Percentiles rank a stretch among this genome's conserved stretches.
These are phyloP conservation scores for Pyricularia grisea DNA, from an alignment of 2,329 filamentous ascomycete genomes.

Conservation along the genomic window DNA sequence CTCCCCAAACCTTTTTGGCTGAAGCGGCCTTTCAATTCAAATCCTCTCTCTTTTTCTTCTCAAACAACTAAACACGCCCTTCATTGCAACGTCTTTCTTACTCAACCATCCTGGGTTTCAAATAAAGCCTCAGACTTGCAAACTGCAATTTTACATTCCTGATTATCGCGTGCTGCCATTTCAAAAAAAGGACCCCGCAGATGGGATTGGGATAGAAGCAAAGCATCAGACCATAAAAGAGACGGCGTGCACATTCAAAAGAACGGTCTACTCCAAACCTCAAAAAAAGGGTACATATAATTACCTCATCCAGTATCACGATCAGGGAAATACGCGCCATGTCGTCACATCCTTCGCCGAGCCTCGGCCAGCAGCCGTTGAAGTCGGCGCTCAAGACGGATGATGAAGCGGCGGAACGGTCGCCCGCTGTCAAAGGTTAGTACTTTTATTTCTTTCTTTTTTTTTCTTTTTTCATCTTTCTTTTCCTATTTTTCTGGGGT, in stretches of 20 bases:
- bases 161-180: no score
- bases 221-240: not conserved
- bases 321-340: not conserved
- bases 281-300: not conserved
- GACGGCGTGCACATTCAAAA: not conserved
- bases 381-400: constrained; percentile 27
- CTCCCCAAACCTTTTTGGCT: not conserved
- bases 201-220: not conserved
- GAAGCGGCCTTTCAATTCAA: not conserved
- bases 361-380: constrained; percentile 11
- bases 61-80: not conserved
- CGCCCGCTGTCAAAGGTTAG: not conserved
- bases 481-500: not conserved
- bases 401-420: constrained; percentile 20
- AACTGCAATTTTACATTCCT: no score
- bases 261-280: not conserved
- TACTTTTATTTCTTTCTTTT: not conserved
- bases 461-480: not conserved
- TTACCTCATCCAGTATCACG: not conserved
- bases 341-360: constrained; percentile 7
- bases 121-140: no score
- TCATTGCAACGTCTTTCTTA: not conserved
- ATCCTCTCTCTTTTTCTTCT: not conserved
- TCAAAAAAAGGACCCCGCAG: no score
- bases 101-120: not conserved